Percentiles rank a stretch among this genome's conserved stretches.
phyloP scores from a whole-genome alignment of 306 rosid genomes.

The Prunus persica region DNA sequence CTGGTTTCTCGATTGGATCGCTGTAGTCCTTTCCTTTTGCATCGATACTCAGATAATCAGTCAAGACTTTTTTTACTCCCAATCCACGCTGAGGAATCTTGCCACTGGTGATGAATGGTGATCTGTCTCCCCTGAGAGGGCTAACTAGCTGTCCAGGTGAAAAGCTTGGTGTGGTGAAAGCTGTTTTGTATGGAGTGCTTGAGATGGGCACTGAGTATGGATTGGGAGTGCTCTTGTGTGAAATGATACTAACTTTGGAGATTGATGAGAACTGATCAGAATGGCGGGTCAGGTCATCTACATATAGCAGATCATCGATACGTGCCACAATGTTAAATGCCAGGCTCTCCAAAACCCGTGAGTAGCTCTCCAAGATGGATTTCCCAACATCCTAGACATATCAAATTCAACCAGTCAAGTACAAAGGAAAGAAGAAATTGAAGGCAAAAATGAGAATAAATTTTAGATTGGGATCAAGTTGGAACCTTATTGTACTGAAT shows the following conservation, averaged over 20 bases:
- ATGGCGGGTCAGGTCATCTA: slow-evolving; percentile 75
- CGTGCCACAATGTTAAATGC: slow-evolving; percentile 85
- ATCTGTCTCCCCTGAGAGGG: slow-evolving; percentile 51
- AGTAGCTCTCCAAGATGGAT: slow-evolving; percentile 92
- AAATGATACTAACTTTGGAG: slow-evolving; percentile 60
- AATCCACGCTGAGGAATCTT: slow-evolving; percentile 52
- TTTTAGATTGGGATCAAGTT: neutral
- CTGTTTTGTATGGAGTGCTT: slow-evolving; percentile 70
- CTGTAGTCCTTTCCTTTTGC: slow-evolving; percentile 34
- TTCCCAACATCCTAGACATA: slow-evolving; percentile 79
- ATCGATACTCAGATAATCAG: slow-evolving; percentile 74
- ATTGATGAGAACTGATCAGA: slow-evolving; percentile 59
- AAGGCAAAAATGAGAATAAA: neutral
- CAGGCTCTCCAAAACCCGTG: slow-evolving; percentile 84
- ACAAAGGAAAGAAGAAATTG: neutral
- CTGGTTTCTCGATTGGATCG: slow-evolving; percentile 34
- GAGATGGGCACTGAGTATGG: slow-evolving; percentile 54
- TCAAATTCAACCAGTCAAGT: neutral
- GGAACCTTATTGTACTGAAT: slow-evolving; percentile 90
- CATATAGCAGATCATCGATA: slow-evolving; percentile 82
- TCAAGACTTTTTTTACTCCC: slow-evolving; percentile 68
- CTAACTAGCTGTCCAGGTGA: slow-evolving; percentile 62
- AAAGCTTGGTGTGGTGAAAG: slow-evolving; percentile 61
- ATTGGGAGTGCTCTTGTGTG: slow-evolving; percentile 58
- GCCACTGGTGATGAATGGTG: slow-evolving; percentile 41